A percentile compares a stretch with the other conserved stretches of the same genome.
Evolutionary conservation across 2,329 filamentous ascomycete genomes (phyloP).

Genomic region (Epichloe glyceriae): DNA sequence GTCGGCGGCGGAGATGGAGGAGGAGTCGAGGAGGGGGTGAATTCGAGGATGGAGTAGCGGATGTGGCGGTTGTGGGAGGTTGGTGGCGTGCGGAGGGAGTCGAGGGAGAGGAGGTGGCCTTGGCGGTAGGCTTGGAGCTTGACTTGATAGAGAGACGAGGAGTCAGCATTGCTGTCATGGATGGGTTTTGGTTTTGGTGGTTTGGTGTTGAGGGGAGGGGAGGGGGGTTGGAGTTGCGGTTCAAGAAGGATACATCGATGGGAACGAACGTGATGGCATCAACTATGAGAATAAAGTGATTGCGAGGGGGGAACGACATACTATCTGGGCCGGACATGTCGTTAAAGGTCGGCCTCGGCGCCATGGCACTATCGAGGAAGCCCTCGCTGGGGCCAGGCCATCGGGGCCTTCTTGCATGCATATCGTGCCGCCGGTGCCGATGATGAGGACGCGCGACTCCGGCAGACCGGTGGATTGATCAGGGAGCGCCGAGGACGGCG

Average conservation of each 20-base stretch:
- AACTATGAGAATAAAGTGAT: background rate
- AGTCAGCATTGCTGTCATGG: background rate
- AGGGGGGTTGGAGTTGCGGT: background rate
- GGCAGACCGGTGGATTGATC: slow-evolving; percentile 29
- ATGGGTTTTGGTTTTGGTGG: background rate
- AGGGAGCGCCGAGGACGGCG: slow-evolving; percentile 5
- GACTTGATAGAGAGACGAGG: slow-evolving; percentile 16
- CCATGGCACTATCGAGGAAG: slow-evolving; percentile 73
- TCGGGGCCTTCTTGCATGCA: slow-evolving; percentile 77
- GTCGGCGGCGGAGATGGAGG: slow-evolving; percentile 73
- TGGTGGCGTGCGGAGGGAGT: slow-evolving; percentile 64
- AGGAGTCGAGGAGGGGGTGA: slow-evolving; percentile 74
- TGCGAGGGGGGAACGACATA: background rate
- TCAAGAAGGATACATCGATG: too few species aligned
- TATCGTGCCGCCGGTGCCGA: slow-evolving; percentile 83
- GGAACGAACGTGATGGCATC: background rate
- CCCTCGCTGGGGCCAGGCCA: slow-evolving; percentile 65
- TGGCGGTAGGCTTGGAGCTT: slow-evolving; percentile 38
- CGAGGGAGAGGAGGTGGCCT: slow-evolving; percentile 38
- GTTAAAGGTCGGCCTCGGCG: slow-evolving; percentile 74
- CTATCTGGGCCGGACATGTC: slow-evolving; percentile 32
- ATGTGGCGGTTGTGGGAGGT: slow-evolving; percentile 72
- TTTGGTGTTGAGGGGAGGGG: background rate
- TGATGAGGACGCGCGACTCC: slow-evolving; percentile 73
- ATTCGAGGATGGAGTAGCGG: slow-evolving; percentile 74